These are phyloP conservation scores for Schrenkiella parvula DNA, from an alignment of 345 rosid species.

Conservation along the genomic window DNA sequence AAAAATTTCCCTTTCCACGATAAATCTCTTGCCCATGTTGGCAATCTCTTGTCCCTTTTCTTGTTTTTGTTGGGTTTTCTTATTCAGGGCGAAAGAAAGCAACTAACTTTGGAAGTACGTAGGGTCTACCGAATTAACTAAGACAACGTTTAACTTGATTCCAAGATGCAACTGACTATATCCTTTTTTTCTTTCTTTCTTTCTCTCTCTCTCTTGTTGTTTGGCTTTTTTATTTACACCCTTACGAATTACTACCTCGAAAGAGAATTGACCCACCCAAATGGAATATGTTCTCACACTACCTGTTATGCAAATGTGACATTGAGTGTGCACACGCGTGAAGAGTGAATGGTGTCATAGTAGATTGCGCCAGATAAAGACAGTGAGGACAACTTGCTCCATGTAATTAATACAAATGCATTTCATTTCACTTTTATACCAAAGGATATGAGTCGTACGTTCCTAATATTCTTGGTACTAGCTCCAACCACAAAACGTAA, in stretches of 20 bases:
- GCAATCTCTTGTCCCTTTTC: neutral
- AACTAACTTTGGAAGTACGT: neutral
- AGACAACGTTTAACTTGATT: neutral
- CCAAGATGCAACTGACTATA: constrained; percentile 1
- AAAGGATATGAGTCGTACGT: constrained; percentile 15
- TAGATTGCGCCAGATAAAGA: constrained; percentile 23
- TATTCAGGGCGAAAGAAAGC: neutral
- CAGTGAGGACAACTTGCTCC: constrained; percentile 15
- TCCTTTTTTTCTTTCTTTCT: neutral
- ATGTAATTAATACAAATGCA: constrained; percentile 16
- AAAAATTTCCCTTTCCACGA: neutral
- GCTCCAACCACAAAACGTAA: constrained; percentile 25
- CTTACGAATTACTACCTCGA: constrained; percentile 16
- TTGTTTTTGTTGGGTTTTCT: neutral
- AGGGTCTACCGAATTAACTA: constrained; percentile 3
- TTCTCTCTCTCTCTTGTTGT: neutral
- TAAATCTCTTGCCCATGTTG: constrained; percentile 3
- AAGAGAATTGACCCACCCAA: constrained; percentile 9
- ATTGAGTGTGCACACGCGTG: constrained; percentile 21
- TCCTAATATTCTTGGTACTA: constrained; percentile 29
- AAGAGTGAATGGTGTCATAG: constrained; percentile 10
- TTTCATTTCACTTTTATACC: constrained; percentile 3
- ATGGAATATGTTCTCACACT: neutral
- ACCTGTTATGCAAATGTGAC: constrained; percentile 17
- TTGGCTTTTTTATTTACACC: constrained; percentile 10